A percentile compares a stretch with the other conserved stretches of the same genome.
phyloP scores from a whole-genome alignment of 148 eudicot species.

The Dianthus caryophyllus region DNA sequence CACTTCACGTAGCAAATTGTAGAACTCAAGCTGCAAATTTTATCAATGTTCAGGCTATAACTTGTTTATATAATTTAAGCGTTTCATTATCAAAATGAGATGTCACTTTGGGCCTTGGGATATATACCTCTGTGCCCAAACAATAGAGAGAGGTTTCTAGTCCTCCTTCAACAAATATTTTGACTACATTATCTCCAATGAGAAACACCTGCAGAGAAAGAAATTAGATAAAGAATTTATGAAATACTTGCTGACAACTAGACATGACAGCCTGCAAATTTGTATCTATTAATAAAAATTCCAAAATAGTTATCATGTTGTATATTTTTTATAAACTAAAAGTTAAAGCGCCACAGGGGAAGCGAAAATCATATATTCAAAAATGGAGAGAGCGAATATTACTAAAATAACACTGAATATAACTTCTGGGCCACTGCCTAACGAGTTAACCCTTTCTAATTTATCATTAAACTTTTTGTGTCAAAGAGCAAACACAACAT shows the following conservation, averaged over 20 bases:
- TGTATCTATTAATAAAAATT: not conserved
- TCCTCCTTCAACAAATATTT: conserved; percentile 85
- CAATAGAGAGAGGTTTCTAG: conserved; percentile 69
- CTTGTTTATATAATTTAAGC: not conserved
- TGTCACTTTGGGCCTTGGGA: conserved; percentile 7
- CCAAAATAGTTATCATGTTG: no score
- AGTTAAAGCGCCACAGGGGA: no score
- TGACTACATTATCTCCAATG: conserved; percentile 59
- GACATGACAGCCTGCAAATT: conserved; percentile 9
- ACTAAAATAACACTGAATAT: not conserved
- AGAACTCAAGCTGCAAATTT: conserved; percentile 73
- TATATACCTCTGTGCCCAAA: conserved; percentile 84
- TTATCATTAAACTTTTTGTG: no score
- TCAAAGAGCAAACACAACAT: no score
- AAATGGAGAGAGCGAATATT: no score
- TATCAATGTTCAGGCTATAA: conserved; percentile 5
- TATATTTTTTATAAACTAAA: no score
- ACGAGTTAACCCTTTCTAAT: no score
- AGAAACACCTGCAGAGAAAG: conserved; percentile 63
- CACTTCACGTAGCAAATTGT: conserved; percentile 47
- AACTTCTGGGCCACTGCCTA: no score
- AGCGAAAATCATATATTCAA: no score
- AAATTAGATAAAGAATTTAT: conserved; percentile 5
- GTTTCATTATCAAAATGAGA: not conserved
- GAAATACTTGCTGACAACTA: not conserved